These are phyloP conservation scores for Beauveria brongniartii DNA, from an alignment of 2,329 filamentous ascomycete genomes.

Conservation along the genomic window DNA sequence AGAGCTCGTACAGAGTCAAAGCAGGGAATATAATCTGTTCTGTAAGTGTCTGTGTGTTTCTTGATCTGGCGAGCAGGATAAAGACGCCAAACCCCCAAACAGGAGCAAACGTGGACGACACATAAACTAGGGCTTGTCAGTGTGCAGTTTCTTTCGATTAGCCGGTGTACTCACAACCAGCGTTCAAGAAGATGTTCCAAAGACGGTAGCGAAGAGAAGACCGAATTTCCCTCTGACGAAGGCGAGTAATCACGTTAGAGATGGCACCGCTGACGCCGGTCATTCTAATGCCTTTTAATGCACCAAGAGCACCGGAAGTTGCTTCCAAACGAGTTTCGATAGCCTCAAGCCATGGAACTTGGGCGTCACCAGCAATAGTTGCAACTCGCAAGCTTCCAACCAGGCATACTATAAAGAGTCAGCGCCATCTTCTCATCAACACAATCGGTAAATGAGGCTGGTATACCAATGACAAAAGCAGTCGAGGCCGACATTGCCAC, in stretches of 20 bases:
- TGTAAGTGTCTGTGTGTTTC: constrained; percentile 12
- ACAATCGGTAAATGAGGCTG: background rate
- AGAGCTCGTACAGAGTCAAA: constrained; percentile 16
- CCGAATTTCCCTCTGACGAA: constrained; percentile 29
- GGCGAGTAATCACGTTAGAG: constrained; percentile 23
- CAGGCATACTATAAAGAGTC: constrained; percentile 7
- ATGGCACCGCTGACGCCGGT: constrained; percentile 29
- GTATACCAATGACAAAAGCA: constrained; percentile 16
- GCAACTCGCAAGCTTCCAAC: constrained; percentile 16
- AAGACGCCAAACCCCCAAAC: constrained; percentile 16
- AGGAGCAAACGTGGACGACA: constrained; percentile 14
- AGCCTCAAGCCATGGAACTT: constrained; percentile 20
- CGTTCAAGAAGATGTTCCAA: constrained; percentile 13
- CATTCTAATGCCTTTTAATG: constrained; percentile 35
- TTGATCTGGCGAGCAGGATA: constrained; percentile 12
- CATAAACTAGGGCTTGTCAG: constrained; percentile 4
- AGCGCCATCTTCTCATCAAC: background rate
- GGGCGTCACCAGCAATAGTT: constrained; percentile 15
- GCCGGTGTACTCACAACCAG: constrained; percentile 12
- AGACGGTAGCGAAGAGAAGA: constrained; percentile 20
- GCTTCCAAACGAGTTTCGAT: constrained; percentile 20
- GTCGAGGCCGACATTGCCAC: constrained; percentile 17
- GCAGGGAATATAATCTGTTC: constrained; percentile 17
- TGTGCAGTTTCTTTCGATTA: no score
- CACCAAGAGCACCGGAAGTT: constrained; percentile 17